A percentile compares a stretch with the other conserved stretches of the same genome.
These are phyloP conservation scores for Curvularia spicifera DNA, from an alignment of 2,329 filamentous ascomycete species.

Conservation along the genomic window DNA sequence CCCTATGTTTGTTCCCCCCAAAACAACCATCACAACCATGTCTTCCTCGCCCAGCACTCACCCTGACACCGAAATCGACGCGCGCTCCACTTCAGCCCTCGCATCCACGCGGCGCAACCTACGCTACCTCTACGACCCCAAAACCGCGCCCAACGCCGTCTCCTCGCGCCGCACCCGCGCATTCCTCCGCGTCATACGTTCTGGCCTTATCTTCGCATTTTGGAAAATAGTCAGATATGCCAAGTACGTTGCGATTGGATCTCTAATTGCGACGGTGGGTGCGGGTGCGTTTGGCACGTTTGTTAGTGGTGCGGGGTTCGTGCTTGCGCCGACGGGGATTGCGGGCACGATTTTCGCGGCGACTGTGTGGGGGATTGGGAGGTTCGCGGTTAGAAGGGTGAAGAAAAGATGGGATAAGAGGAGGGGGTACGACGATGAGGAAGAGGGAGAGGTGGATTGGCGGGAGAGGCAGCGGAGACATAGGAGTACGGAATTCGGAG, in stretches of 20 bases:
- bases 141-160: conserved; percentile 34
- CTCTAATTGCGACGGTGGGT: conserved; percentile 49
- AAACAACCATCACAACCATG: conserved; percentile 1
- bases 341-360: conserved; percentile 47
- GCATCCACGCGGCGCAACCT: conserved; percentile 40
- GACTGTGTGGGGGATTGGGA: conserved; percentile 50
- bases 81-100: conserved; percentile 35
- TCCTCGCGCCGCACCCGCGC: conserved; percentile 49
- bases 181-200: conserved; percentile 48
- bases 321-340: conserved; percentile 53
- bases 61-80: conserved; percentile 25
- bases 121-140: conserved; percentile 49
- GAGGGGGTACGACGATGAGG: conserved; percentile 26
- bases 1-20: neutral
- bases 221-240: conserved; percentile 53
- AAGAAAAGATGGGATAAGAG: conserved; percentile 36
- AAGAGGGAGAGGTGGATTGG: conserved; percentile 29
- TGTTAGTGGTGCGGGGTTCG: conserved; percentile 50
- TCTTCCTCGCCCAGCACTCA: neutral
- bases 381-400: conserved; percentile 46
- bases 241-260: conserved; percentile 53
- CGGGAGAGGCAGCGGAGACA: conserved; percentile 15
- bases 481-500: conserved; percentile 21
- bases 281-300: conserved; percentile 48
- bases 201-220: conserved; percentile 51